Base-by-base conservation (phyloP, 192 early-diverging fungal species). In the Radiomyces spectabilis region DNA sequence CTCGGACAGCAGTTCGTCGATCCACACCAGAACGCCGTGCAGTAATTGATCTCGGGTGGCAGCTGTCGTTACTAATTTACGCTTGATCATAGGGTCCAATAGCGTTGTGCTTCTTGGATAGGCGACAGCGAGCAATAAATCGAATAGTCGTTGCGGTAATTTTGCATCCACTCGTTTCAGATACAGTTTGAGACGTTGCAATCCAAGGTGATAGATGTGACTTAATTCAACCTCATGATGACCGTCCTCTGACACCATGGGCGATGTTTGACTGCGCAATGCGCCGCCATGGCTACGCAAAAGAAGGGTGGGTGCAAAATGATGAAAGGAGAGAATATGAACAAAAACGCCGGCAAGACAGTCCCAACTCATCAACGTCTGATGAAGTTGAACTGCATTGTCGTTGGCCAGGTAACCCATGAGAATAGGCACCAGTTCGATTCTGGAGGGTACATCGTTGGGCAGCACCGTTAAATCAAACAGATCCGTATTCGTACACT, bases 331-430 rank as follows among this genome's bases (percentile, higher is more conserved):
- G 4, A 59, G 30, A 16, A 60, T n/a, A 18, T 51, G 31, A 13
- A 40, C 53, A 55, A 55, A 39, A 5, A 66, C 43, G 40, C 40
- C 27, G 1, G 44, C 45, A 12, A 66, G 52, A 32, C 57, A 31
- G 10, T 66, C 57, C 64, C 64, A 66, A 21, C 40, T 33, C 57
- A 55, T 60, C 34, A 66, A 38, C 5, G 38, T 41, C 22, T 47
- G 12, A 22, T 50, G 41, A 22, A 58, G 8, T 5, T 32, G 18
- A 0, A 19, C 18, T n/a, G 53, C 44, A 27, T 27, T 27, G 4
- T 22, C 12, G 1, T 46, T 34, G 9, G 60, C 37, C 3, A 62
- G 19, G 7, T 47, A 48, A 13, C 41, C 35, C 31, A 37, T 30
- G 0, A 62, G 21, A 9, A 54, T 5, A 27, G 53, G 52, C 3